Evolutionary conservation across 331 rosid genomes (phyloP).

Genomic region (Erythrophleum ivorense): DNA sequence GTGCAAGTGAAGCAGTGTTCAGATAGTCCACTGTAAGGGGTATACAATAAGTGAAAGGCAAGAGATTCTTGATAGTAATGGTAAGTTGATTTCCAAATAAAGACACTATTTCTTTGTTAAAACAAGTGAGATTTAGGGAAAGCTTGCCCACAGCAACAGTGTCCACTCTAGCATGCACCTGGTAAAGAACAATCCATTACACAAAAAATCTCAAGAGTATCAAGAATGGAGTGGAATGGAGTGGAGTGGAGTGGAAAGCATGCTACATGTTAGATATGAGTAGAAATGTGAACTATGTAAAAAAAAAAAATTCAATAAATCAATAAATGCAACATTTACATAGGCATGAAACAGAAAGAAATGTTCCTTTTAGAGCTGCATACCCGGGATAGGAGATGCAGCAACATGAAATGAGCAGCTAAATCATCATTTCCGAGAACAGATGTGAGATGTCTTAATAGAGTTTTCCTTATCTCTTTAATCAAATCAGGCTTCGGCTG

Average conservation of each 20-base stretch:
- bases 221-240: not conserved
- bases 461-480: constrained; percentile 63
- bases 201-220: not conserved
- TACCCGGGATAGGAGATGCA: constrained; percentile 92
- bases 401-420: constrained; percentile 83
- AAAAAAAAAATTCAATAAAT: not conserved
- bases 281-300: not conserved
- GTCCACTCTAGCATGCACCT: constrained; percentile 84
- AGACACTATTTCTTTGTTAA: constrained; percentile 70
- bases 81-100: constrained; percentile 62
- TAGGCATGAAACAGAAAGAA: constrained; percentile 21
- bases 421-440: constrained; percentile 83
- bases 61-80: constrained; percentile 61
- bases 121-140: constrained; percentile 77
- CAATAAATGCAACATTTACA: not conserved
- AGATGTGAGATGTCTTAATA: constrained; percentile 72
- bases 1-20: constrained; percentile 71
- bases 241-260: no score
- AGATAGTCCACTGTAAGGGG: constrained; percentile 79
- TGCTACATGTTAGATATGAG: not conserved
- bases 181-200: constrained; percentile 21
- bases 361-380: constrained; percentile 11
- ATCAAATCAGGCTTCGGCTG: constrained; percentile 64
- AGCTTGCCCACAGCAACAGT: constrained; percentile 81
- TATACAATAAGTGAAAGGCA: constrained; percentile 72